Percentiles rank a stretch among this genome's conserved stretches.
Evolutionary conservation across 2,329 filamentous ascomycete genomes (phyloP).

Genomic region (Penicillium expansum): DNA sequence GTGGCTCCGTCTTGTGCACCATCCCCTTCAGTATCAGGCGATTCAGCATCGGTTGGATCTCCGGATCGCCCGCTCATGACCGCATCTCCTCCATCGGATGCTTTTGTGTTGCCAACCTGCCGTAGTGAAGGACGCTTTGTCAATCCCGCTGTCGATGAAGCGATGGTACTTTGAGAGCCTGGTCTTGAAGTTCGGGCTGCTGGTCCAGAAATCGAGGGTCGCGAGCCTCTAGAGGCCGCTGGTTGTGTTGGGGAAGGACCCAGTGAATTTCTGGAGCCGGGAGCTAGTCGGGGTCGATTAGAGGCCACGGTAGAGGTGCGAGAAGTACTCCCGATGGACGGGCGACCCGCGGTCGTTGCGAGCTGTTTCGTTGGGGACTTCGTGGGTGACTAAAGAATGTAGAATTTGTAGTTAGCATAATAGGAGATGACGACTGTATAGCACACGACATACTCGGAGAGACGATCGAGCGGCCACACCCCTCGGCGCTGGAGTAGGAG

Average conservation of each 20-base stretch:
- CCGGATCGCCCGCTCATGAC: constrained; percentile 29
- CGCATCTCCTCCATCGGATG: constrained; percentile 28
- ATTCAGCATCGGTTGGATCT: constrained; percentile 30
- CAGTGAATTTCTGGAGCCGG: constrained; percentile 63
- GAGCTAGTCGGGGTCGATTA: constrained; percentile 55
- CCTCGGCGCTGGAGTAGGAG: constrained; percentile 67
- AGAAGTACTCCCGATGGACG: constrained; percentile 43
- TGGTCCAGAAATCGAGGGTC: constrained; percentile 40
- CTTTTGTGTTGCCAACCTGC: constrained; percentile 26
- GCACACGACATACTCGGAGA: constrained; percentile 34
- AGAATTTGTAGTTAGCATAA: constrained; percentile 19
- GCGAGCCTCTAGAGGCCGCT: constrained; percentile 34
- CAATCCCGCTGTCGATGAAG: constrained; percentile 21
- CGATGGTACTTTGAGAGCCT: constrained; percentile 25
- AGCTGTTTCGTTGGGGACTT: constrained; percentile 79
- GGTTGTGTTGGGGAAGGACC: constrained; percentile 55
- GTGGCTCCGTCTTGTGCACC: constrained; percentile 19
- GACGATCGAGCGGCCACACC: constrained; percentile 38
- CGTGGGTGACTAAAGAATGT: constrained; percentile 61
- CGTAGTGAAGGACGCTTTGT: constrained; percentile 38
- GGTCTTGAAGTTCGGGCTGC: constrained; percentile 35
- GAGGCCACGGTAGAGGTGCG: constrained; percentile 52
- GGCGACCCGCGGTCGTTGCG: constrained; percentile 53
- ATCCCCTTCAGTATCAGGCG: constrained; percentile 26
- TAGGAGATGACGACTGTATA: not conserved